phyloP scores from a whole-genome alignment of 371 early-diverging fungal species.

The Apophysomyces variabilis region DNA sequence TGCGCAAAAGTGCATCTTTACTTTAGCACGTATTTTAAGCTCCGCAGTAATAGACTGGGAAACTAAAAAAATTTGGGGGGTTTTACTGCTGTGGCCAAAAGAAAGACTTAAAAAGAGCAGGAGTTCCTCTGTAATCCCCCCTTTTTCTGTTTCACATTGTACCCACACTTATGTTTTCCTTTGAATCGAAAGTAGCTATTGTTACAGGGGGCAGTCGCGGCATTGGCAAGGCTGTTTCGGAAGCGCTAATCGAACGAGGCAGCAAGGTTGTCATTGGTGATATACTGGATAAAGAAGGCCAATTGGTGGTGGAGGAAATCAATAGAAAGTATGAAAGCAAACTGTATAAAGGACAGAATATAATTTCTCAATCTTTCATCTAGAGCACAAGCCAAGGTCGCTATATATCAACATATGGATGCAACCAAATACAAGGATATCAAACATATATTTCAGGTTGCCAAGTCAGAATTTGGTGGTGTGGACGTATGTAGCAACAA shows the following conservation, averaged over 20 bases:
- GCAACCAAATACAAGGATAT: constrained; percentile 59
- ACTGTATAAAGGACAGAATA: too few species aligned
- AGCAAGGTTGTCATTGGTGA: constrained; percentile 69
- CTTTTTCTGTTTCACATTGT: constrained; percentile 7
- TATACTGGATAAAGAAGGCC: constrained; percentile 49
- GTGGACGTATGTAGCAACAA: constrained; percentile 63
- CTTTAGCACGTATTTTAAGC: too few species aligned
- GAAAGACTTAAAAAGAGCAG: too few species aligned
- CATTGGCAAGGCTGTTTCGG: constrained; percentile 61
- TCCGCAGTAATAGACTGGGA: too few species aligned
- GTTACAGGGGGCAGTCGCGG: constrained; percentile 69
- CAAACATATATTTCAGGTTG: constrained; percentile 49
- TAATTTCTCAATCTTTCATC: not conserved
- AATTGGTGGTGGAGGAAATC: constrained; percentile 35
- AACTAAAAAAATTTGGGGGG: too few species aligned
- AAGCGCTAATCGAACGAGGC: constrained; percentile 50
- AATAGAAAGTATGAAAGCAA: constrained; percentile 37
- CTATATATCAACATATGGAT: constrained; percentile 60
- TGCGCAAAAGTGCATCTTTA: too few species aligned
- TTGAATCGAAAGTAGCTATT: constrained; percentile 58
- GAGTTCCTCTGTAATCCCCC: too few species aligned
- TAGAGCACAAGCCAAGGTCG: constrained; percentile 31
- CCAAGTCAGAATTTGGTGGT: constrained; percentile 56
- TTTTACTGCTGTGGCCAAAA: too few species aligned
- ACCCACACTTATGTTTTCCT: constrained; percentile 41